phyloP scores from a whole-genome alignment of 768 basidiomycete genomes.

The Lactifluus hygrophoroides region DNA sequence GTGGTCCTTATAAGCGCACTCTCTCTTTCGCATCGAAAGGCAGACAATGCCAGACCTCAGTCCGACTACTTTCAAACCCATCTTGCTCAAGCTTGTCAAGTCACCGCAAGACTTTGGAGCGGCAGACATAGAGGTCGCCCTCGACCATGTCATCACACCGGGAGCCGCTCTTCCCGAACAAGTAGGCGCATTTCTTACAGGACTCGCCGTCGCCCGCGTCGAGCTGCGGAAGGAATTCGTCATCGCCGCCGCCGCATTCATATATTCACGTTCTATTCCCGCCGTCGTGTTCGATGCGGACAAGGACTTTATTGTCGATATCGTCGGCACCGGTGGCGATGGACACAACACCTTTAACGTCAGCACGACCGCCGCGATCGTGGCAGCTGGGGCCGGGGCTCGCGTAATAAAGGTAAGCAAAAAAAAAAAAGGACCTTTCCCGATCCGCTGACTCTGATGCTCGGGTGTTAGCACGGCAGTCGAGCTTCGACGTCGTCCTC shows the following conservation, averaged over 20 bases:
- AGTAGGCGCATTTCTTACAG: slow-evolving; percentile 84
- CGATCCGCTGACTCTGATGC: background rate
- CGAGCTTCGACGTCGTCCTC: slow-evolving; percentile 89
- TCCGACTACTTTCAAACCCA: slow-evolving; percentile 58
- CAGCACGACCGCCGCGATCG: slow-evolving; percentile 87
- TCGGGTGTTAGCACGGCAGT: slow-evolving; percentile 64
- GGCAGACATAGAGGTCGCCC: slow-evolving; percentile 61
- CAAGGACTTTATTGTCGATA: slow-evolving; percentile 62
- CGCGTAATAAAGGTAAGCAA: slow-evolving; percentile 70
- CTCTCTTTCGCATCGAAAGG: background rate
- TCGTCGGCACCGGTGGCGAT: slow-evolving; percentile 93
- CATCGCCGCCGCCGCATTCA: slow-evolving; percentile 66
- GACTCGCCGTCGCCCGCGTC: slow-evolving; percentile 69
- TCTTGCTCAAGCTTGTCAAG: slow-evolving; percentile 71
- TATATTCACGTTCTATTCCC: slow-evolving; percentile 59
- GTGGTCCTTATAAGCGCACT: too few species aligned
- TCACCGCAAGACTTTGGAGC: slow-evolving; percentile 77
- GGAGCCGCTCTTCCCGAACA: slow-evolving; percentile 59
- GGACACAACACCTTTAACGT: slow-evolving; percentile 96
- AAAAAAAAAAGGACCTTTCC: too few species aligned
- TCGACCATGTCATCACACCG: slow-evolving; percentile 67
- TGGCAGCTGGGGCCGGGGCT: slow-evolving; percentile 91
- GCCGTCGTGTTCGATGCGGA: slow-evolving; percentile 50
- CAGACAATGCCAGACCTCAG: slow-evolving; percentile 7
- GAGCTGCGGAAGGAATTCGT: slow-evolving; percentile 72